Percentiles rank a stretch among this genome's conserved stretches.
Evolutionary conservation across 345 rosid genomes (phyloP).

Genomic region (Corchorus olitorius): DNA sequence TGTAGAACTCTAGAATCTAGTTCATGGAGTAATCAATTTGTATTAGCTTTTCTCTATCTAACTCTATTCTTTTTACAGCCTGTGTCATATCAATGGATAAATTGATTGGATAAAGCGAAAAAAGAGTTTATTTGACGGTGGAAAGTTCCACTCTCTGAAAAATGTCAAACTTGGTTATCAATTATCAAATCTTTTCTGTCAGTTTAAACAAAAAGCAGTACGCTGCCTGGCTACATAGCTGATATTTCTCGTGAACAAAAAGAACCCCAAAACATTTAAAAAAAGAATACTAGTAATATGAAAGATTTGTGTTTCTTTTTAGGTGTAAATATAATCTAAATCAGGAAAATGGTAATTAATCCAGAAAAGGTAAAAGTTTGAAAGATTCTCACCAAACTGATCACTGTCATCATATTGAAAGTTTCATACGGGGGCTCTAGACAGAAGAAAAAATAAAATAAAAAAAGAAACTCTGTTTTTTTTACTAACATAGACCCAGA

Average conservation of each 20-base stretch:
- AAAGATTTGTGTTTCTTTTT: neutral
- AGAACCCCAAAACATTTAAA: neutral
- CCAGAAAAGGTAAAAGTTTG: neutral
- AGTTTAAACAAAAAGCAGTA: conserved; percentile 11
- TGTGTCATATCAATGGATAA: neutral
- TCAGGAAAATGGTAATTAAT: conserved; percentile 4
- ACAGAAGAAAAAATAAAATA: neutral
- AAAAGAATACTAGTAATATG: too few species aligned
- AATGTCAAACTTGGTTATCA: neutral
- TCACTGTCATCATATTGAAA: neutral
- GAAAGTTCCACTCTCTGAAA: neutral
- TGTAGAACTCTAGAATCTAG: neutral
- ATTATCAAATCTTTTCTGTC: conserved; percentile 17
- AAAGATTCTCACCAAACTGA: conserved; percentile 9
- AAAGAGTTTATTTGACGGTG: neutral
- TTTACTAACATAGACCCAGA: neutral
- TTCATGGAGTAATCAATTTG: neutral
- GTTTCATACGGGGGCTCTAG: neutral
- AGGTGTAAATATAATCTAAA: neutral
- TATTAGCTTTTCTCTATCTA: neutral
- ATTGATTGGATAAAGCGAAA: neutral
- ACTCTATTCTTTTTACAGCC: neutral
- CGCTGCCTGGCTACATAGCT: neutral
- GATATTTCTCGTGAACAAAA: conserved; percentile 7
- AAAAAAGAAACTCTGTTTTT: neutral